Percentiles rank a stretch among this genome's conserved stretches.
Evolutionary conservation across 345 rosid genomes (phyloP).

Genomic region (Passiflora organensis): DNA sequence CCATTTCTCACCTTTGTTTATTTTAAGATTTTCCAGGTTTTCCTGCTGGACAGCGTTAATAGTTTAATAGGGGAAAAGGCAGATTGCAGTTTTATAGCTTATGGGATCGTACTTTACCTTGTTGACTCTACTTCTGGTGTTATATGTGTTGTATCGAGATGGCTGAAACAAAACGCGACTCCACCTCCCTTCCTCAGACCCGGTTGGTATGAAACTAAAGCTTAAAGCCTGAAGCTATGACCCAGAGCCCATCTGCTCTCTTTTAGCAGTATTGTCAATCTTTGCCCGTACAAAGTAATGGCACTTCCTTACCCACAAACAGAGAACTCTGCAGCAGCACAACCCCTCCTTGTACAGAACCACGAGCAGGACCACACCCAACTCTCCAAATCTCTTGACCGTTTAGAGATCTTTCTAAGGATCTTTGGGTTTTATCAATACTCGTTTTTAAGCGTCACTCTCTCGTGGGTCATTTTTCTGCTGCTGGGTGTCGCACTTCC

Average conservation of each 20-base stretch:
- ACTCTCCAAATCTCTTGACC: slow-evolving; percentile 22
- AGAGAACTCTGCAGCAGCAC: background rate
- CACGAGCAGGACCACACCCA: slow-evolving; percentile 11
- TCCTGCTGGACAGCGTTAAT: too few species aligned
- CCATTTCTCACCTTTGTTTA: too few species aligned
- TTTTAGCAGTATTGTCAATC: background rate
- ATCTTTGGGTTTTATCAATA: slow-evolving; percentile 33
- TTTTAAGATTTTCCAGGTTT: too few species aligned
- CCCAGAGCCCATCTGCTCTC: background rate
- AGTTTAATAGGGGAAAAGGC: too few species aligned
- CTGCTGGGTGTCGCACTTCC: slow-evolving; percentile 37
- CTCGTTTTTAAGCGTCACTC: slow-evolving; percentile 16
- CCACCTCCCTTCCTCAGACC: too few species aligned
- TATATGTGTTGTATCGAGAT: too few species aligned
- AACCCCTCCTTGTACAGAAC: background rate
- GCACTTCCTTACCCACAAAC: background rate
- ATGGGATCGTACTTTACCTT: too few species aligned
- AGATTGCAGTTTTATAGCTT: too few species aligned
- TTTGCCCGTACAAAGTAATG: background rate
- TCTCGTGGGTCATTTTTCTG: slow-evolving; percentile 34
- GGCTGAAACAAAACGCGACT: too few species aligned
- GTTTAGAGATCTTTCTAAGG: slow-evolving; percentile 25
- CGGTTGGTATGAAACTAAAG: too few species aligned
- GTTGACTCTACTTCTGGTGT: too few species aligned
- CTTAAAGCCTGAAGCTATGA: background rate